These are phyloP conservation scores for Neurospora sublineolata DNA, from an alignment of 495 filamentous ascomycete species.

Conservation along the genomic window DNA sequence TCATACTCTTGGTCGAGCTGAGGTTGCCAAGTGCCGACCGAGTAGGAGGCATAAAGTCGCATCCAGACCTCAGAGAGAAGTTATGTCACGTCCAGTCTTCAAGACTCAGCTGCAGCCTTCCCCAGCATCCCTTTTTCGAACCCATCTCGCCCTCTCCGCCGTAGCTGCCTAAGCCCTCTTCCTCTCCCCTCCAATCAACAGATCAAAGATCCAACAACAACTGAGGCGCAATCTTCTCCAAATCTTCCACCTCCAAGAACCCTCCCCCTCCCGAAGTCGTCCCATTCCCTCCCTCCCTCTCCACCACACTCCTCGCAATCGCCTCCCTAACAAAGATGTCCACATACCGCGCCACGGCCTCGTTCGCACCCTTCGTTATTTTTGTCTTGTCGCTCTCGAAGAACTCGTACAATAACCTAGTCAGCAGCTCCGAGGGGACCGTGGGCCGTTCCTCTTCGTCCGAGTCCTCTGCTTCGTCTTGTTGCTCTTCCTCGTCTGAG, in stretches of 20 bases:
- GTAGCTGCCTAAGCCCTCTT: background rate
- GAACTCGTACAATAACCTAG: conserved; percentile 62
- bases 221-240: conserved; percentile 86
- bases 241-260: conserved; percentile 76
- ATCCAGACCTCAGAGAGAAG: too few relatives aligned
- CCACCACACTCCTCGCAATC: conserved; percentile 66
- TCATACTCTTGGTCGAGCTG: background rate
- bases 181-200: background rate
- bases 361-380: conserved; percentile 70
- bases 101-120: too few relatives aligned
- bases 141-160: background rate
- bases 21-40: background rate
- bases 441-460: conserved; percentile 27
- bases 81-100: too few relatives aligned
- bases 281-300: conserved; percentile 62
- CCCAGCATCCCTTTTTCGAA: too few relatives aligned
- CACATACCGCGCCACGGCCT: conserved; percentile 71
- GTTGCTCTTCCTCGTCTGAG: conserved; percentile 10
- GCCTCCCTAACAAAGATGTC: conserved; percentile 90
- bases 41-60: background rate
- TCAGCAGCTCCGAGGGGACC: conserved; percentile 66
- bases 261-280: conserved; percentile 63
- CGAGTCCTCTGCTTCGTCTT: conserved; percentile 11
- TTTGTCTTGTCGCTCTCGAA: conserved; percentile 61
- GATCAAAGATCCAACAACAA: conserved; percentile 73